Evolutionary conservation across 768 basidiomycete genomes (phyloP).

Genomic region (Rhodotorula paludigena): DNA sequence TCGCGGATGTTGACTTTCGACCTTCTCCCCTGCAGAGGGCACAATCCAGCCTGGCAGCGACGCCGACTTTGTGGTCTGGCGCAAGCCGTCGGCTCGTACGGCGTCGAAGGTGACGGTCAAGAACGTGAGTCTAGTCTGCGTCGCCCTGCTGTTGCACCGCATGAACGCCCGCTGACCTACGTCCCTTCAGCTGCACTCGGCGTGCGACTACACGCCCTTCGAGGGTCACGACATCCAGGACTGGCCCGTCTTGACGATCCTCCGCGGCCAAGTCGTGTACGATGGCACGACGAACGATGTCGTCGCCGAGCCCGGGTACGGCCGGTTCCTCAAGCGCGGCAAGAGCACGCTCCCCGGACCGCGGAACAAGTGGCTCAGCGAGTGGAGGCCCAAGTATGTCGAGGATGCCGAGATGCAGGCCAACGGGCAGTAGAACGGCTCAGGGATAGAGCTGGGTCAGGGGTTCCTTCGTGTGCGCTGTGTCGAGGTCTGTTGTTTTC

Average conservation of each 20-base stretch:
- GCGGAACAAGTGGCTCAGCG: conserved; percentile 27
- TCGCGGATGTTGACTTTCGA: not conserved
- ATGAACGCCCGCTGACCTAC: not conserved
- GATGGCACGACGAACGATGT: conserved; percentile 27
- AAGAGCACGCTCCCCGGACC: conserved; percentile 32
- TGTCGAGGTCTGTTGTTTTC: no score
- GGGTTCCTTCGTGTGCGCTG: no score
- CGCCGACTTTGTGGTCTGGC: conserved; percentile 48
- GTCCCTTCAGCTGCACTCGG: conserved; percentile 20
- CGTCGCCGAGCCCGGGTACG: conserved; percentile 11
- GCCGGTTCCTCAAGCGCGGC: conserved; percentile 32
- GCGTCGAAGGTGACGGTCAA: conserved; percentile 39
- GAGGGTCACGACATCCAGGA: conserved; percentile 47
- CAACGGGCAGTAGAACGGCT: not conserved
- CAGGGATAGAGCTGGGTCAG: no score
- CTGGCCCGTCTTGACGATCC: conserved; percentile 46
- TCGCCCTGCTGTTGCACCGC: not conserved
- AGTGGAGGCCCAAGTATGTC: conserved; percentile 38
- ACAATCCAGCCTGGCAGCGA: conserved; percentile 47
- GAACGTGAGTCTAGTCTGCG: conserved; percentile 41
- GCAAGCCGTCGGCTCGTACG: conserved; percentile 27
- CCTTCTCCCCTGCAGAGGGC: conserved; percentile 38
- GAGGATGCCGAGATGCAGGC: conserved; percentile 21
- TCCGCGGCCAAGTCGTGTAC: conserved; percentile 37
- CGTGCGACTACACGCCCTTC: conserved; percentile 48